Conservation (phyloP, 805 yeast genomes). For the Ogataea methylovora region DNA sequence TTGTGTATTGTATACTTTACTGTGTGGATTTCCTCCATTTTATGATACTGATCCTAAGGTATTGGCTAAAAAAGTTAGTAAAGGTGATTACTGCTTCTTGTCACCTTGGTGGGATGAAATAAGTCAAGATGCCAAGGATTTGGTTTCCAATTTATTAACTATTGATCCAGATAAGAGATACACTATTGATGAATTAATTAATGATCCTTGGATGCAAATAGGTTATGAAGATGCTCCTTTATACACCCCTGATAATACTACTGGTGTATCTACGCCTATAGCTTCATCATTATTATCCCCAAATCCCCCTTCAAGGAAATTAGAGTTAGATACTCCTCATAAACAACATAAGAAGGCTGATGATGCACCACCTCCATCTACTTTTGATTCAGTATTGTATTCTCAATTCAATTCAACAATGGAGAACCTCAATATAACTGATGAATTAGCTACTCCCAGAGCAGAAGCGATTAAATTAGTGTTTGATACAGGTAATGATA, state of each 20-base stretch:
- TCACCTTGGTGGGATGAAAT: slow-evolving; percentile 90
- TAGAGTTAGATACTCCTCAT: neutral
- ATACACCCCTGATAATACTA: neutral
- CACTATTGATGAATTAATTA: slow-evolving; percentile 56
- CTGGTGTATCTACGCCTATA: too few relatives aligned
- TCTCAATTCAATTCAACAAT: slow-evolving; percentile 15
- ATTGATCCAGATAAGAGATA: slow-evolving; percentile 65
- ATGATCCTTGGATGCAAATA: slow-evolving; percentile 60
- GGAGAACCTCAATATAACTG: slow-evolving; percentile 1
- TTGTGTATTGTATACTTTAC: slow-evolving; percentile 58
- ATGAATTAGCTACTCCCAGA: slow-evolving; percentile 25
- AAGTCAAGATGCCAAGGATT: slow-evolving; percentile 57
- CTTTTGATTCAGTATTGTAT: slow-evolving; percentile 19
- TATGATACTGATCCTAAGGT: slow-evolving; percentile 61
- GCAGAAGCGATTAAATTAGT: slow-evolving; percentile 31
- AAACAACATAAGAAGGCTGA: slow-evolving; percentile 9
- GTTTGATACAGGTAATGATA: slow-evolving; percentile 27
- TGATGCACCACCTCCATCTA: slow-evolving; percentile 22
- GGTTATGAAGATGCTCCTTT: slow-evolving; percentile 20
- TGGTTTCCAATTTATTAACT: slow-evolving; percentile 58
- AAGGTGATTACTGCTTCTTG: slow-evolving; percentile 67
- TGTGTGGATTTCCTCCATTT: slow-evolving; percentile 72
- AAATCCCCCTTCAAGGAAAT: too few relatives aligned
- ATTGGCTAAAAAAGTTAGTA: slow-evolving; percentile 59
- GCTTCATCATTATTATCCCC: too few relatives aligned